Percentiles rank a stretch among this genome's conserved stretches.
Evolutionary conservation across 768 basidiomycete genomes (phyloP).

Genomic region (Lactarius sp.): DNA sequence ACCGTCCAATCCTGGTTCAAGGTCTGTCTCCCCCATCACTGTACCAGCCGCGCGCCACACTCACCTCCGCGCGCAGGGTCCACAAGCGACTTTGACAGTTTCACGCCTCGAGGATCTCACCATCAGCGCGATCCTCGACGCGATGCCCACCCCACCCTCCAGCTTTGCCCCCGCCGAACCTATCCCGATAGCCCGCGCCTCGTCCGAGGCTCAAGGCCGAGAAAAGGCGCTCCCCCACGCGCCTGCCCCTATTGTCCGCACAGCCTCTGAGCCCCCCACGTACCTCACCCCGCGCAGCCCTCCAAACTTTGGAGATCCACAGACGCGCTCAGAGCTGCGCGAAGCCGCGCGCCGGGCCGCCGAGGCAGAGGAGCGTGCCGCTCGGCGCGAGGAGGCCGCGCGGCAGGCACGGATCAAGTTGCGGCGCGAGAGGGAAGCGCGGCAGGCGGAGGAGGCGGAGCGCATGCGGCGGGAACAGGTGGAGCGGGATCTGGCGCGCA

Average conservation of each 20-base stretch:
- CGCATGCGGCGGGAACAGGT: constrained; percentile 1
- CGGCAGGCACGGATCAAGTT: constrained; percentile 20
- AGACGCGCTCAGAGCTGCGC: constrained; percentile 12
- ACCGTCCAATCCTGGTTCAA: constrained; percentile 26
- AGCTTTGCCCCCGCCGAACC: background rate
- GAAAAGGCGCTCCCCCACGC: constrained; percentile 20
- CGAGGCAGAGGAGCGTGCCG: constrained; percentile 4
- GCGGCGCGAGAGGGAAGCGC: constrained; percentile 13
- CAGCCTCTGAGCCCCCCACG: background rate
- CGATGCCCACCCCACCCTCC: constrained; percentile 10
- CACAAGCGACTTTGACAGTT: constrained; percentile 16
- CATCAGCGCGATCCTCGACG: constrained; percentile 8
- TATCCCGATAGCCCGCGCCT: background rate
- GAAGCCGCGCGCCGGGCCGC: background rate
- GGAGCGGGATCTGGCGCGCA: constrained; percentile 15
- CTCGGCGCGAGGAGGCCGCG: constrained; percentile 6
- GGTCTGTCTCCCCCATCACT: constrained; percentile 11
- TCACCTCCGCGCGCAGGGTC: constrained; percentile 6
- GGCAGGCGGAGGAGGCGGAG: constrained; percentile 13
- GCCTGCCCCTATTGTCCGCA: constrained; percentile 1
- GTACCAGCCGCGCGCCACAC: background rate
- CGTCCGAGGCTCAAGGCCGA: constrained; percentile 1
- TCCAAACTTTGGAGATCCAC: constrained; percentile 16
- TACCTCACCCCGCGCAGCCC: constrained; percentile 12
- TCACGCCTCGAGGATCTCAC: constrained; percentile 18